phyloP scores from a whole-genome alignment of 176 grass and related monocot species.

The Hordeum marinum region DNA sequence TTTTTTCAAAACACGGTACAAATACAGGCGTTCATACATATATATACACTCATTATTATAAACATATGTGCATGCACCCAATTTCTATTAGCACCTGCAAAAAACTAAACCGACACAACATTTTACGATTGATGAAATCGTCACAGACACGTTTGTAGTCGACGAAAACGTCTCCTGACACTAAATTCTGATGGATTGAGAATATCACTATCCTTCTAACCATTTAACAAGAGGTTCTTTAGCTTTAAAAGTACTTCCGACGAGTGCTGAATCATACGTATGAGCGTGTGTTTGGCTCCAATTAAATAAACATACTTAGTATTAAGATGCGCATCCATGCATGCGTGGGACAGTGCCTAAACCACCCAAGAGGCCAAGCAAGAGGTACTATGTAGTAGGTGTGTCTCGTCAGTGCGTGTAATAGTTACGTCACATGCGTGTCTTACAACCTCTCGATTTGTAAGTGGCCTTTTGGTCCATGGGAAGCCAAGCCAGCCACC shows the following conservation, averaged over 20 bases:
- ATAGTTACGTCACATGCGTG: neutral
- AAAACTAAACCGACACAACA: no score
- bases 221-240: neutral
- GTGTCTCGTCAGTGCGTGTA: neutral
- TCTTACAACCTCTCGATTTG: neutral
- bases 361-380: neutral
- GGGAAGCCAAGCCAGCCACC: neutral
- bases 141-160: no score
- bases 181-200: no score
- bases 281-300: neutral
- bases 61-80: no score
- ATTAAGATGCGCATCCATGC: neutral
- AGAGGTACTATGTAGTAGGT: neutral
- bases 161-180: no score
- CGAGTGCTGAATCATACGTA: neutral
- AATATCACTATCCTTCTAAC: no score
- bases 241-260: neutral
- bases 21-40: no score
- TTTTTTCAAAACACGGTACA: no score
- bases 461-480: neutral
- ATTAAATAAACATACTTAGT: neutral
- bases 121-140: no score
- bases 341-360: neutral
- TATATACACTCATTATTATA: no score
- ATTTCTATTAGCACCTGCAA: no score